These are phyloP conservation scores for Melampsora larici-populina DNA, from an alignment of 1,284 basidiomycete genomes.

Conservation along the genomic window DNA sequence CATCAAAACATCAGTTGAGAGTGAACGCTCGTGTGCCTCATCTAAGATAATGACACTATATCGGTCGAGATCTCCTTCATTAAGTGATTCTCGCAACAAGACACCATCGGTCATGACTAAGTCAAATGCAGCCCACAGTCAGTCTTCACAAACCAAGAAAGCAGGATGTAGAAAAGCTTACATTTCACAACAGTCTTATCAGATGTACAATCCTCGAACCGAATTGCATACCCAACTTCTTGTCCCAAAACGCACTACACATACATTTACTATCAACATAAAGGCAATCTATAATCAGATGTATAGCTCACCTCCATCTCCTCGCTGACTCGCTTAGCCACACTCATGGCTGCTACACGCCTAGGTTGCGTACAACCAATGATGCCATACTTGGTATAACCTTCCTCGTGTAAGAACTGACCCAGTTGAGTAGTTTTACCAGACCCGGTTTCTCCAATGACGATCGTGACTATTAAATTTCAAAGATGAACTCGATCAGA, in stretches of 20 bases:
- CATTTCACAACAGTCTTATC: conserved; percentile 92
- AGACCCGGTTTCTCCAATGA: conserved; percentile 92
- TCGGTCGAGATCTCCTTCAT: conserved; percentile 89
- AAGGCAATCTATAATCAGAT: neutral
- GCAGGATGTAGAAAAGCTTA: conserved; percentile 51
- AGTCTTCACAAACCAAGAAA: neutral
- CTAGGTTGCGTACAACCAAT: conserved; percentile 95
- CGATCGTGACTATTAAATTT: conserved; percentile 65
- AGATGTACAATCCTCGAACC: conserved; percentile 94
- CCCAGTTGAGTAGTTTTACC: conserved; percentile 91
- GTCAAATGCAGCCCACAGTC: conserved; percentile 52
- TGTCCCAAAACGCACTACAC: conserved; percentile 72
- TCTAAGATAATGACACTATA: conserved; percentile 95
- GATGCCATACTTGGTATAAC: conserved; percentile 80
- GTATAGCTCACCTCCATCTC: conserved; percentile 67
- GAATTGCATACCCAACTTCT: conserved; percentile 91
- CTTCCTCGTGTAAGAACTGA: conserved; percentile 92
- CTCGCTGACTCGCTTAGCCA: conserved; percentile 96
- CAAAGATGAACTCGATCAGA: neutral
- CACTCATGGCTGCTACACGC: conserved; percentile 97
- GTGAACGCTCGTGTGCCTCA: conserved; percentile 91
- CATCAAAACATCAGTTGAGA: conserved; percentile 96
- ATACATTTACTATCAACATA: neutral
- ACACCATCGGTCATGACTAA: conserved; percentile 89
- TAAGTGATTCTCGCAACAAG: conserved; percentile 85